Conservation (phyloP, 129 eudicot species). For the Cynara cardunculus region DNA sequence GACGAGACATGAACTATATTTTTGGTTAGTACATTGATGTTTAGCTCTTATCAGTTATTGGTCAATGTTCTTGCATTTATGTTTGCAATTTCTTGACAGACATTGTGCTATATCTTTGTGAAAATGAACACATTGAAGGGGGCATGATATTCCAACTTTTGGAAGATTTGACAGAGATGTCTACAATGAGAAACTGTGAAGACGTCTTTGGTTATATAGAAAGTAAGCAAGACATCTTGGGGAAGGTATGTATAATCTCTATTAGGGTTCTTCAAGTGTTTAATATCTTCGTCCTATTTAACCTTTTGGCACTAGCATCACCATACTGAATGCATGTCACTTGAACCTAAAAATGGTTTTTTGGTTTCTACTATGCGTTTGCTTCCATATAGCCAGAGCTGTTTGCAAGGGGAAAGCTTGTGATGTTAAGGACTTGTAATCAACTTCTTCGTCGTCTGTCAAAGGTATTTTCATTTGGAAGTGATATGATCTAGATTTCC, state of each 20-base stretch:
- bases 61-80: slow-evolving; percentile 1
- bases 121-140: slow-evolving; percentile 93
- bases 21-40: not conserved
- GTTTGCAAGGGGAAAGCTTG: slow-evolving; percentile 96
- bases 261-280: not conserved
- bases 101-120: slow-evolving; percentile 93
- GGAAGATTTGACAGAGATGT: slow-evolving; percentile 98
- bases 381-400: slow-evolving; percentile 69
- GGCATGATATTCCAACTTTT: slow-evolving; percentile 96
- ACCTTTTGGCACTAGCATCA: not conserved
- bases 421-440: slow-evolving; percentile 96
- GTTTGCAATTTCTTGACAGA: slow-evolving; percentile 35
- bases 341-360: not conserved
- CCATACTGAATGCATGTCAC: not conserved
- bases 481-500: not conserved
- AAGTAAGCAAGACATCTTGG: slow-evolving; percentile 92
- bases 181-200: slow-evolving; percentile 94
- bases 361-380: slow-evolving; percentile 7
- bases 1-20: not conserved
- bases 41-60: not conserved
- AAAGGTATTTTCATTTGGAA: slow-evolving; percentile 50
- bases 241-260: slow-evolving; percentile 55
- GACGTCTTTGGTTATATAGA: slow-evolving; percentile 93
- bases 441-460: slow-evolving; percentile 96
- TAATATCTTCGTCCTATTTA: not conserved